These are phyloP conservation scores for Stipa capillata DNA, from an alignment of 176 grass and related monocot genomes.

Conservation along the genomic window DNA sequence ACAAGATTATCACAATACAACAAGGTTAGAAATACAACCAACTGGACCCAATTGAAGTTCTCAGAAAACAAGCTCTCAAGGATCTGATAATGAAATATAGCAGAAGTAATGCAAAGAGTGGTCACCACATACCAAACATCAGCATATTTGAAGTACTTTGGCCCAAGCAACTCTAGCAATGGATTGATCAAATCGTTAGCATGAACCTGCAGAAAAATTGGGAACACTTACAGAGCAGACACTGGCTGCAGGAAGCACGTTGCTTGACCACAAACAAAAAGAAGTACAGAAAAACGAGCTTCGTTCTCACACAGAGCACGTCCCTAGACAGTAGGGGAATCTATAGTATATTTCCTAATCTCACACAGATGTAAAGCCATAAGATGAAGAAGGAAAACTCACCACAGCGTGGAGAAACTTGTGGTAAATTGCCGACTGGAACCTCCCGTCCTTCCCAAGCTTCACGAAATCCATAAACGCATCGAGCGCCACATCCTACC, in stretches of 20 bases:
- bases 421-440: slow-evolving; percentile 69
- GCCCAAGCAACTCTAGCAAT: slow-evolving; percentile 63
- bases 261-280: background rate
- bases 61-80: background rate
- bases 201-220: slow-evolving; percentile 44
- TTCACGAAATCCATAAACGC: slow-evolving; percentile 93
- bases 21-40: background rate
- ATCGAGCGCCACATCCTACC: slow-evolving; percentile 81
- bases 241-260: background rate
- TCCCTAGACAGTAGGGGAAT: background rate
- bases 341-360: background rate
- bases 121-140: slow-evolving; percentile 71
- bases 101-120: background rate
- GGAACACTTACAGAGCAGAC: background rate
- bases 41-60: background rate
- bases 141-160: slow-evolving; percentile 64
- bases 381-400: slow-evolving; percentile 6
- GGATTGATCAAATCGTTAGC: slow-evolving; percentile 38
- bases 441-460: slow-evolving; percentile 67
- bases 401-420: slow-evolving; percentile 60
- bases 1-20: background rate
- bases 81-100: background rate
- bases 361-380: background rate
- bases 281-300: background rate
- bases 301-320: background rate